Percentiles rank a stretch among this genome's conserved stretches.
These are phyloP conservation scores for Ophiocordyceps unilateralis DNA, from an alignment of 2,329 filamentous ascomycete genomes.

Conservation along the genomic window DNA sequence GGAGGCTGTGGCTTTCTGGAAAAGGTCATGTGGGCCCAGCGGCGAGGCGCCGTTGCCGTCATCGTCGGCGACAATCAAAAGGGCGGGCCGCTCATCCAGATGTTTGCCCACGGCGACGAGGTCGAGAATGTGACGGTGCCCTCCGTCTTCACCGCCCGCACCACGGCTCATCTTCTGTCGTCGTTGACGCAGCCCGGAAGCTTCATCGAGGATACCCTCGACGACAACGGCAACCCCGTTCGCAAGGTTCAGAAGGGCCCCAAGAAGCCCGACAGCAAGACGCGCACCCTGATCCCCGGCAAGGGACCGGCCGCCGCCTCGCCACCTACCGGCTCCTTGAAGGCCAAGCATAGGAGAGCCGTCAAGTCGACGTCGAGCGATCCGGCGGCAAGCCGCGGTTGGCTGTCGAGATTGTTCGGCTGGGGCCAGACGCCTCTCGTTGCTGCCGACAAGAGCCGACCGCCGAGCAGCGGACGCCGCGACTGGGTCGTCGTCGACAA, in stretches of 20 bases:
- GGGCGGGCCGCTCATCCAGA: conserved; percentile 79
- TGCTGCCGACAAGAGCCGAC: conserved; percentile 37
- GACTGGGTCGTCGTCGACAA: conserved; percentile 58
- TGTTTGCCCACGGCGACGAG: conserved; percentile 86
- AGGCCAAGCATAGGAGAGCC: conserved; percentile 10
- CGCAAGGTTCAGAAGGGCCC: conserved; percentile 34
- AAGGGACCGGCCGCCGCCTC: conserved; percentile 8
- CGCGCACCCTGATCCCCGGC: conserved; percentile 14
- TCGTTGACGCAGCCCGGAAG: conserved; percentile 62
- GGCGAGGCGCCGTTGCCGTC: conserved; percentile 71
- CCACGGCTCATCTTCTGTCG: conserved; percentile 81
- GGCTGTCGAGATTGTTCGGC: conserved; percentile 27
- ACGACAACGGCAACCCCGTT: conserved; percentile 40
- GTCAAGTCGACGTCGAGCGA: conserved; percentile 9
- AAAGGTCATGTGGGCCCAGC: conserved; percentile 93
- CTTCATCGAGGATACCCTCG: conserved; percentile 40
- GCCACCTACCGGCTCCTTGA: conserved; percentile 3
- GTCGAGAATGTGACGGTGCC: conserved; percentile 91
- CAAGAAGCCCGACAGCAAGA: conserved; percentile 18
- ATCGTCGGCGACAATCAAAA: conserved; percentile 90
- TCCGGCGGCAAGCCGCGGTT: conserved; percentile 13
- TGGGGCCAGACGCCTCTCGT: conserved; percentile 13
- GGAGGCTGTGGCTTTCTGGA: conserved; percentile 93
- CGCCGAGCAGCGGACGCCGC: conserved; percentile 55
- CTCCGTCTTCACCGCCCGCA: conserved; percentile 85